These are phyloP conservation scores for Ensete glaucum DNA, from an alignment of 176 grass and related monocot genomes.

Conservation along the genomic window DNA sequence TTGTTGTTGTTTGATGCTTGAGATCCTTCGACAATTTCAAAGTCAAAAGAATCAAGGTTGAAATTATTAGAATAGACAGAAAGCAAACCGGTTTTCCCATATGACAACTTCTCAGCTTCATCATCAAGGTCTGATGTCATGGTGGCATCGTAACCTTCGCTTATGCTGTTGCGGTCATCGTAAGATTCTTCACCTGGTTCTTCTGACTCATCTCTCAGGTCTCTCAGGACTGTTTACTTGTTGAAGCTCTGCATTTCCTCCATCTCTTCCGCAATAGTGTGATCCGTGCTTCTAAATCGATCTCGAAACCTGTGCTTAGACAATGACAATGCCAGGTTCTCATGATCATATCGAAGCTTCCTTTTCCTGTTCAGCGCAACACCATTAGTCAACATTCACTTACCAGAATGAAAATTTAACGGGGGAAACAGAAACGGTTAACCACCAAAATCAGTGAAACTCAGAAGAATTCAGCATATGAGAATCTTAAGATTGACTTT, in stretches of 20 bases:
- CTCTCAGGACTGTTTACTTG: background rate
- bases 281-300: background rate
- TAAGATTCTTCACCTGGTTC: background rate
- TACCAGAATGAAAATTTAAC: background rate
- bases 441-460: background rate
- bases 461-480: background rate
- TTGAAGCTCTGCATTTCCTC: background rate
- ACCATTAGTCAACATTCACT: background rate
- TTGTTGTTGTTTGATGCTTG: background rate
- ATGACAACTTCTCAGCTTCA: constrained; percentile 1
- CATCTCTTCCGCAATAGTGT: background rate
- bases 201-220: background rate
- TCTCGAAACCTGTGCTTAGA: constrained; percentile 16
- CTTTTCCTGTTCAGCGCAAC: constrained; percentile 16
- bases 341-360: constrained; percentile 9
- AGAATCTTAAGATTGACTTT: background rate
- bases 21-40: background rate
- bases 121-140: constrained; percentile 19
- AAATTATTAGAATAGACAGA: background rate
- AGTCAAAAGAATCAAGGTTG: background rate
- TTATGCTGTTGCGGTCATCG: constrained; percentile 9
- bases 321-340: background rate
- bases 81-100: background rate
- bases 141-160: constrained; percentile 1
- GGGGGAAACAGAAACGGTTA: background rate